Conservation (phyloP, 2,329 filamentous ascomycete species). For the Cladosporium sphaerospermum region DNA sequence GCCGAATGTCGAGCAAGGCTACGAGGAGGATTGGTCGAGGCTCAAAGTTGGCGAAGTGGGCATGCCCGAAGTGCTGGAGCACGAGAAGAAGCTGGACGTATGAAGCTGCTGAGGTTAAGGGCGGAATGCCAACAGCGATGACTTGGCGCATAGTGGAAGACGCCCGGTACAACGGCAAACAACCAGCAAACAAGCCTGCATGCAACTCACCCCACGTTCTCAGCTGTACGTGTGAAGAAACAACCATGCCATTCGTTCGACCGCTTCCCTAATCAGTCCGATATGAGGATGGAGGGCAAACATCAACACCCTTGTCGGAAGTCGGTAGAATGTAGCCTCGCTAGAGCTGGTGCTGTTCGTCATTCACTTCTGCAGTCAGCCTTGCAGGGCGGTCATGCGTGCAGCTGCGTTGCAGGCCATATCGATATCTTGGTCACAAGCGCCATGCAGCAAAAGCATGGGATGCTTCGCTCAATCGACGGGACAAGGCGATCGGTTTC, state of each 20-base stretch:
- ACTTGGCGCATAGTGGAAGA: not conserved
- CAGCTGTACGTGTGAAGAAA: no score
- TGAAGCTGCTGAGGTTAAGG: not conserved
- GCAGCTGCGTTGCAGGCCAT: not conserved
- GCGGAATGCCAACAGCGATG: not conserved
- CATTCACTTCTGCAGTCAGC: not conserved
- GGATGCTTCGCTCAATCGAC: not conserved
- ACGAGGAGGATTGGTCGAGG: constrained; percentile 44
- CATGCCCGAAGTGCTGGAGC: constrained; percentile 35
- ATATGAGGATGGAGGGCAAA: no score
- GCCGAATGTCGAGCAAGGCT: constrained; percentile 50
- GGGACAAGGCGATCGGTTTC: not conserved
- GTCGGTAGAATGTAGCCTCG: no score
- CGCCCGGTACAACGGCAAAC: not conserved
- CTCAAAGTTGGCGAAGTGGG: constrained; percentile 44
- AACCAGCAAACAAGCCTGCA: not conserved
- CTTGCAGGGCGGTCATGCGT: not conserved
- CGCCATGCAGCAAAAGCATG: not conserved
- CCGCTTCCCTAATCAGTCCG: no score
- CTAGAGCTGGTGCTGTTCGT: no score
- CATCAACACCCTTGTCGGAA: no score
- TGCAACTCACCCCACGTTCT: no score
- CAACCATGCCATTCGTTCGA: no score
- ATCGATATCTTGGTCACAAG: not conserved
- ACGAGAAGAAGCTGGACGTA: constrained; percentile 24